A percentile compares a stretch with the other conserved stretches of the same genome.
Evolutionary conservation across 1,284 basidiomycete species (phyloP).

Genomic region (Cryptococcus sp.): DNA sequence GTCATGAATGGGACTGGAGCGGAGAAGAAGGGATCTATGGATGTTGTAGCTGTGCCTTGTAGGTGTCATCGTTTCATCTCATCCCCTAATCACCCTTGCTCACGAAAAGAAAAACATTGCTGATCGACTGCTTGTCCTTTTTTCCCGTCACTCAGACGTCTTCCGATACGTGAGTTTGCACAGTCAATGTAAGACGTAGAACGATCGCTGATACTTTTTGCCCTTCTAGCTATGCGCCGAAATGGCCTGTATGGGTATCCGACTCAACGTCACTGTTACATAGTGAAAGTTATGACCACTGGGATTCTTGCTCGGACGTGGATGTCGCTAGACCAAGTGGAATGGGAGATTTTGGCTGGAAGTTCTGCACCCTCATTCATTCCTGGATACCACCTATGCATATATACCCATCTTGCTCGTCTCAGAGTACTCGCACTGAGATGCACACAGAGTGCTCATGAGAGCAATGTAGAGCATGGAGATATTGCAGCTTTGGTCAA

Average conservation of each 20-base stretch:
- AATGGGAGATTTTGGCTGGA: too few species aligned
- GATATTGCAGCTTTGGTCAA: too few species aligned
- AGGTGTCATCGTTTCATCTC: slow-evolving; percentile 19
- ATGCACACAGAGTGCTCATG: too few species aligned
- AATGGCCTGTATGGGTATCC: slow-evolving; percentile 62
- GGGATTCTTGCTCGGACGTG: not conserved
- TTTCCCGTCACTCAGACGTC: slow-evolving; percentile 58
- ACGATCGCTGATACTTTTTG: slow-evolving; percentile 13
- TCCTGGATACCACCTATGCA: too few species aligned
- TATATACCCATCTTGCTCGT: too few species aligned
- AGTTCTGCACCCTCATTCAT: too few species aligned
- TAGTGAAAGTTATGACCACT: slow-evolving; percentile 4
- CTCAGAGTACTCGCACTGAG: too few species aligned
- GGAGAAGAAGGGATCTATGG: slow-evolving; percentile 65
- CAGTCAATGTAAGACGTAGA: not conserved
- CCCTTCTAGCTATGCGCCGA: slow-evolving; percentile 57
- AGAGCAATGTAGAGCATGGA: too few species aligned
- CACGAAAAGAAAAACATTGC: not conserved
- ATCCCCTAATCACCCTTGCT: not conserved
- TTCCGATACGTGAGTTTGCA: slow-evolving; percentile 76
- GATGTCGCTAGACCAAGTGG: too few species aligned
- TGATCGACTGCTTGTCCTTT: not conserved
- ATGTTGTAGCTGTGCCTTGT: slow-evolving; percentile 90
- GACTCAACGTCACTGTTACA: slow-evolving; percentile 51
- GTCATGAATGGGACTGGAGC: slow-evolving; percentile 57